phyloP scores from a whole-genome alignment of 495 filamentous ascomycete genomes.

The Xylaria scruposa region DNA sequence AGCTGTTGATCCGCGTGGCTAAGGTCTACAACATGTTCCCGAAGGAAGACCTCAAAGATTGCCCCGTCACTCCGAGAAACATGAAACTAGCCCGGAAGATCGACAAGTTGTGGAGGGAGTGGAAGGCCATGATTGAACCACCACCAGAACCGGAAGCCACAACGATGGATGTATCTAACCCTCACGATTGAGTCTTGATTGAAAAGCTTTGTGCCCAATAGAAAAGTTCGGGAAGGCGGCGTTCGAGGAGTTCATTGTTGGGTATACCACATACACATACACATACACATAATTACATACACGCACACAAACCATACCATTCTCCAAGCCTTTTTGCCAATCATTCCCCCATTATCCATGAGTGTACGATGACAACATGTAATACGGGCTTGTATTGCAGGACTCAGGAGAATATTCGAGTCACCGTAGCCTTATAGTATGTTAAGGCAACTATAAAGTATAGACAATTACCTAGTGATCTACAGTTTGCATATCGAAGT shows the following conservation, averaged over 20 bases:
- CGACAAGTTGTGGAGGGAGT: background rate
- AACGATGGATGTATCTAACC: too few relatives aligned
- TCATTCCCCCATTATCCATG: background rate
- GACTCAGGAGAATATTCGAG: too few relatives aligned
- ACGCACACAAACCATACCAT: background rate
- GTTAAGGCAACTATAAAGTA: too few relatives aligned
- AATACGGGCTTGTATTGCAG: too few relatives aligned
- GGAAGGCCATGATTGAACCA: background rate
- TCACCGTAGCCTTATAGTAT: too few relatives aligned
- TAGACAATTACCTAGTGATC: too few relatives aligned
- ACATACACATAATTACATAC: background rate
- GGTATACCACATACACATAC: background rate
- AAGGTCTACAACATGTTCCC: background rate
- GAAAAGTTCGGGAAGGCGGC: background rate
- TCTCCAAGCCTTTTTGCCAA: background rate
- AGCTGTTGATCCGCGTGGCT: background rate
- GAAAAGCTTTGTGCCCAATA: background rate
- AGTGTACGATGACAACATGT: background rate
- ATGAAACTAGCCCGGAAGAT: background rate
- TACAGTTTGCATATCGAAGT: too few relatives aligned
- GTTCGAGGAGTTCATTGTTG: background rate
- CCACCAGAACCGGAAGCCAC: too few relatives aligned
- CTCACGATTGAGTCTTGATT: background rate
- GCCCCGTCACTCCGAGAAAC: background rate
- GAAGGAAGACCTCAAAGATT: background rate